These are phyloP conservation scores for Yarrowia galli DNA, from an alignment of 1,139 yeast genomes.

Conservation along the genomic window DNA sequence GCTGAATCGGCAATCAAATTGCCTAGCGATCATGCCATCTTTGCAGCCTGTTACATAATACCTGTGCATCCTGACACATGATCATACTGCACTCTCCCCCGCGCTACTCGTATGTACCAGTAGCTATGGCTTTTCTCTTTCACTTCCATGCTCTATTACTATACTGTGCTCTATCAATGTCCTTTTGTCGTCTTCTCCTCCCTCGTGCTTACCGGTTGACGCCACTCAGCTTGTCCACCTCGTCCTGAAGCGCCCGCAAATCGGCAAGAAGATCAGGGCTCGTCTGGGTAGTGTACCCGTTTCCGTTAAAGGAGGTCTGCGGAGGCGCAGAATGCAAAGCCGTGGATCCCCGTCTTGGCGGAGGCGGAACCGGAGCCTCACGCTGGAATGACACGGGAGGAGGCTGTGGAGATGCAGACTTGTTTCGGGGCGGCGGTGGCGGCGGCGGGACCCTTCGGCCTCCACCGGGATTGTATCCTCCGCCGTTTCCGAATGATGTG, in stretches of 20 bases:
- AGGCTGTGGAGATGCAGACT: conserved; percentile 39
- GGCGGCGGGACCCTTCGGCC: conserved; percentile 45
- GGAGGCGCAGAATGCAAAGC: conserved; percentile 25
- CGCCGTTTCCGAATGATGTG: conserved; percentile 44
- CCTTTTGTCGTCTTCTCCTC: background rate
- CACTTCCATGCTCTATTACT: conserved; percentile 18
- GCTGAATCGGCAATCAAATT: no score
- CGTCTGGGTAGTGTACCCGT: conserved; percentile 39
- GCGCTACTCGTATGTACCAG: no score
- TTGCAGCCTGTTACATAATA: no score
- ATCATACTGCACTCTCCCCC: background rate
- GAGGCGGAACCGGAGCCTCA: conserved; percentile 28
- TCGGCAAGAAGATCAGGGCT: conserved; percentile 48
- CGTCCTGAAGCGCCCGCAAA: conserved; percentile 47
- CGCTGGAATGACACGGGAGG: conserved; percentile 38
- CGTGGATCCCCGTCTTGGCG: conserved; percentile 25
- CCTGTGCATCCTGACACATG: background rate
- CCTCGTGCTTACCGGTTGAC: conserved; percentile 4
- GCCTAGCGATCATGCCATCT: no score
- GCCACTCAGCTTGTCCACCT: conserved; percentile 45
- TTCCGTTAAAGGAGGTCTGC: conserved; percentile 28
- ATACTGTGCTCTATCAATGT: conserved; percentile 27
- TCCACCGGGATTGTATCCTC: background rate
- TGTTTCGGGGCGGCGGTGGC: conserved; percentile 42
- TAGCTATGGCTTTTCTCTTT: background rate